Percentiles rank a stretch among this genome's conserved stretches.
These are phyloP conservation scores for Quercus aquifolioides DNA, from an alignment of 306 rosid species.

Conservation along the genomic window DNA sequence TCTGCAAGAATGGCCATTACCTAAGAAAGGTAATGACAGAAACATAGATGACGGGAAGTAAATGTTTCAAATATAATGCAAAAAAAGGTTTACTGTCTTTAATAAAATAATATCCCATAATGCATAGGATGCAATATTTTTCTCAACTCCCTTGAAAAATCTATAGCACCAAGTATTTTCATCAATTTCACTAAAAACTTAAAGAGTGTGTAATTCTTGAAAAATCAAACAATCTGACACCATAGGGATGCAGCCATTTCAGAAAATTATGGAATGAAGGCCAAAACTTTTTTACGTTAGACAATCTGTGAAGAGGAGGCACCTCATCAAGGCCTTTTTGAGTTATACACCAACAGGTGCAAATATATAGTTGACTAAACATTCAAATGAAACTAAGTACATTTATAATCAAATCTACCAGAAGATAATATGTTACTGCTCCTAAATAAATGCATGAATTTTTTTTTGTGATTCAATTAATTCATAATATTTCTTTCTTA, in stretches of 20 bases:
- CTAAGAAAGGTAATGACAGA: slow-evolving; percentile 30
- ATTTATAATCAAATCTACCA: neutral
- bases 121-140: neutral
- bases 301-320: neutral
- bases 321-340: neutral
- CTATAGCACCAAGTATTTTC: neutral
- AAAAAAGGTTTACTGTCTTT: neutral
- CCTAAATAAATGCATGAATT: neutral
- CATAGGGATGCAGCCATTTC: neutral
- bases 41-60: neutral
- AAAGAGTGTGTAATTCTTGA: neutral
- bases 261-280: neutral
- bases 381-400: neutral
- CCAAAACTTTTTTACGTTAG: neutral
- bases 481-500: neutral
- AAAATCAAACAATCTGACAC: neutral
- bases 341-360: neutral
- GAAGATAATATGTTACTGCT: neutral
- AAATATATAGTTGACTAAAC: neutral
- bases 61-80: neutral
- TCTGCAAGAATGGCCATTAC: slow-evolving; percentile 94
- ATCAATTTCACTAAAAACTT: neutral
- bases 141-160: neutral
- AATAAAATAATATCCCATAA: neutral
- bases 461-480: neutral